These are phyloP conservation scores for Micromonas pusilla DNA, from an alignment of 139 green algal species.

Conservation along the genomic window DNA sequence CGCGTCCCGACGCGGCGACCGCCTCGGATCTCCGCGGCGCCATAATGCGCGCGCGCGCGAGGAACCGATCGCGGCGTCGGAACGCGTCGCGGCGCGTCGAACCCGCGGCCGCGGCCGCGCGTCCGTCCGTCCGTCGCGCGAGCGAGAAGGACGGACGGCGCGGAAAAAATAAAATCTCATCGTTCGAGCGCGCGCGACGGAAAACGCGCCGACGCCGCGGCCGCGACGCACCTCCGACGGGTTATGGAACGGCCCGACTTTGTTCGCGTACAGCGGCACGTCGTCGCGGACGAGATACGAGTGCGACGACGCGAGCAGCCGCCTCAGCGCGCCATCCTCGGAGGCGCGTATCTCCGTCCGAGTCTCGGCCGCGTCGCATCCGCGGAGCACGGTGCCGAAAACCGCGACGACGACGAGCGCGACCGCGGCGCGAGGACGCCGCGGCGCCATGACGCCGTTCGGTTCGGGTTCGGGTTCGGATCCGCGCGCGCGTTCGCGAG, in stretches of 20 bases:
- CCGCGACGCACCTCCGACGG: slow-evolving; percentile 24
- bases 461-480: too few relatives aligned
- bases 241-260: slow-evolving; percentile 50
- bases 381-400: neutral
- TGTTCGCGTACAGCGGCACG: slow-evolving; percentile 65
- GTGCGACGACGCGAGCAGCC: slow-evolving; percentile 34
- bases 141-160: too few relatives aligned
- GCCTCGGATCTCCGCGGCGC: too few relatives aligned
- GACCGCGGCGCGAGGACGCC: too few relatives aligned
- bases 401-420: neutral
- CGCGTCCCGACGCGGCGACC: too few relatives aligned
- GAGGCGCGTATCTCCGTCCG: neutral
- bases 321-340: neutral
- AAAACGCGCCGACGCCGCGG: neutral
- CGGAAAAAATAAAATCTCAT: too few relatives aligned
- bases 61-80: neutral
- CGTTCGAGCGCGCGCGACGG: neutral
- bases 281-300: slow-evolving; percentile 57
- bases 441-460: too few relatives aligned
- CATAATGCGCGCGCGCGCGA: neutral
- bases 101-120: too few relatives aligned
- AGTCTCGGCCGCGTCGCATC: neutral
- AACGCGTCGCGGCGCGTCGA: neutral
- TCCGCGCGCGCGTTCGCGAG: too few relatives aligned
- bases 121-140: neutral